Evolutionary conservation across 371 early-diverging fungal genomes (phyloP), one percentile per base, ranked within the genome.

Genomic region (Entomophthora muscae): DNA sequence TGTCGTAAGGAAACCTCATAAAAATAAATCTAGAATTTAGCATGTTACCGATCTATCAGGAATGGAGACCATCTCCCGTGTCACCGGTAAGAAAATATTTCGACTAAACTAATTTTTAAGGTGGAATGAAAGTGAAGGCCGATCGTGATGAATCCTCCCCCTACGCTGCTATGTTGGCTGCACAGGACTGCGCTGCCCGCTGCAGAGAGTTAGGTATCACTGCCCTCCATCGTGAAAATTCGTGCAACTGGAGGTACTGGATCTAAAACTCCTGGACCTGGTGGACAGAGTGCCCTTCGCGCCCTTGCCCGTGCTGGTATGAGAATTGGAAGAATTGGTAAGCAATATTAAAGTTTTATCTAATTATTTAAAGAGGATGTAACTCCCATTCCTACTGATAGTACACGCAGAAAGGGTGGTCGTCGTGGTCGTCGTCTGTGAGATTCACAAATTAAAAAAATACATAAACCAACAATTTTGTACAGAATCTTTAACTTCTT

Each of bases 61-160:
- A 58, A 88, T 95, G 74, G 99, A 99, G 84, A 99, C 99, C 77
- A 95, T 99, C 76, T 82, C 86, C 76, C 95, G 98, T 83, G 90
- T 98, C 68, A 98, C 99, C 73, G 99, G 98, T 89, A 80, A 57
- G 76, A 74, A 66, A 7, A 23, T 68, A 32, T 64, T 64, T 55
- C 27, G 23, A 33, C 17, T 22, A 27, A 30, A 24, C 22, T 58
- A 21, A 26, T 63, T 57, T 17, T 21, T 13, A 69, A 89, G 91
- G 94, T 86, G 99, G 99, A 75, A 99, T 99, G 99, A 99, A 95
- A 85, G 99, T 99, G 73, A 99, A 99, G 90, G 95, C 99, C 69
- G 98, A 99, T 81, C 97, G 99, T 83, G 99, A 99, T 80, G 99
- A 99, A 78, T 94, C 98, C 58, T 98, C 98, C 64, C 98, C 99